Evolutionary conservation across 176 grass and related monocot genomes (phyloP).

Genomic region (Neostapfia colusana): DNA sequence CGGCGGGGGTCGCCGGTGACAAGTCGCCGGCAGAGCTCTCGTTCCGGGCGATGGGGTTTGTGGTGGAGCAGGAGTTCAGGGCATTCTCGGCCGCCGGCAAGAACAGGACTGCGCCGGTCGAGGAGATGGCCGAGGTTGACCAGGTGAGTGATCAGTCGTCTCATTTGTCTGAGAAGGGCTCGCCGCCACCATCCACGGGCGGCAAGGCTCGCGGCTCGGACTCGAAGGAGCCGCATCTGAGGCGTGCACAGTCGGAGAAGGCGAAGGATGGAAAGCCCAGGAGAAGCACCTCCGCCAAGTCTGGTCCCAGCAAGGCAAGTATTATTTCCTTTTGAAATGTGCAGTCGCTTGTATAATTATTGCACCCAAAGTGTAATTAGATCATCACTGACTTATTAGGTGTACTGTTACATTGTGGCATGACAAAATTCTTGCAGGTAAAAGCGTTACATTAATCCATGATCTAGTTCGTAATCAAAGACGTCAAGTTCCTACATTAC

Average conservation of each 20-base stretch:
- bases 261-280: conserved; percentile 17
- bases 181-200: conserved; percentile 27
- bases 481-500: not conserved
- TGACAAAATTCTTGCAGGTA: conserved; percentile 2
- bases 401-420: not conserved
- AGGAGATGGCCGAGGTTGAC: conserved; percentile 31
- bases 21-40: conserved; percentile 52
- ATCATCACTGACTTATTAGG: not conserved
- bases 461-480: not conserved
- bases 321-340: not conserved
- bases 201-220: conserved; percentile 28
- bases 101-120: conserved; percentile 49
- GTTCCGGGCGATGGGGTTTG: conserved; percentile 49
- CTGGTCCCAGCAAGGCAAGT: conserved; percentile 46
- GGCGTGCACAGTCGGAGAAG: conserved; percentile 20
- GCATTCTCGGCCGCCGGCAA: conserved; percentile 35
- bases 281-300: conserved; percentile 36
- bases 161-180: not conserved
- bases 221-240: conserved; percentile 31
- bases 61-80: conserved; percentile 49
- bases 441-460: not conserved
- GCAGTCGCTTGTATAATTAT: not conserved
- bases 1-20: conserved; percentile 49
- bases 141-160: not conserved
- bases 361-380: not conserved